Base-by-base conservation (phyloP, 768 basidiomycete species). In the Phanerodontia chrysosporium region DNA sequence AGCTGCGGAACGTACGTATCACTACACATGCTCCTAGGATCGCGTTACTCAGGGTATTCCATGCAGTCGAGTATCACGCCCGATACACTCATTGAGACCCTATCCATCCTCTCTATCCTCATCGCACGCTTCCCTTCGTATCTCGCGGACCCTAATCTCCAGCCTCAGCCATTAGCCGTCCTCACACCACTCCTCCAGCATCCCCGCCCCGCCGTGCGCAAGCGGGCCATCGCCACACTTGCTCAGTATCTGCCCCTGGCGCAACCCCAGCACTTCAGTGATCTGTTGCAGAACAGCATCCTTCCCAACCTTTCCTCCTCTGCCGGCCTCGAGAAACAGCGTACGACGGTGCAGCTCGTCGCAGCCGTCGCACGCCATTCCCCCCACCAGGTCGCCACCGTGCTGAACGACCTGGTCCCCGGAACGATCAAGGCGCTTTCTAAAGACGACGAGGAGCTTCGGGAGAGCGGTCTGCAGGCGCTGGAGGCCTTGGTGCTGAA, bases 41-140 rank as follows among this genome's bases (percentile, higher is more conserved):
- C 18, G 46, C 24, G 21, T 48, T 18, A 18, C 39, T 42, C 18
- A 42, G 4, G 39, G 39, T 18, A 32, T 10, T 46, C n/a, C 49
- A 57, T 51, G 14, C 64, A 88, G 90, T 74, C 81, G 49, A 80
- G 76, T 61, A 89, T 85, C 0, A 86, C 89, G 28, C 87, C 91
- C 1, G 91, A 94, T 69, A 85, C 92, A 2, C 79, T 93, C 36
- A 79, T 93, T 42, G 92, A 95, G 70, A 88, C 89, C 1, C 77
- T 96, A 6, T 84, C 88, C 21, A 94, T 93, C 57, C 80, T 97
- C 18, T 90, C 92, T 13, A 93, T 95, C 68, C 83, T 95, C 52
- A 92, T 92, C 69, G 85, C 83, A 62, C 87, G 92, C 45, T 95
- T 94, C 76, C 87, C 92, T 2, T 77, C 78, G 51, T 81, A 88